Conservation (phyloP, 2,329 filamentous ascomycete species). For the Claviceps digitariae region DNA sequence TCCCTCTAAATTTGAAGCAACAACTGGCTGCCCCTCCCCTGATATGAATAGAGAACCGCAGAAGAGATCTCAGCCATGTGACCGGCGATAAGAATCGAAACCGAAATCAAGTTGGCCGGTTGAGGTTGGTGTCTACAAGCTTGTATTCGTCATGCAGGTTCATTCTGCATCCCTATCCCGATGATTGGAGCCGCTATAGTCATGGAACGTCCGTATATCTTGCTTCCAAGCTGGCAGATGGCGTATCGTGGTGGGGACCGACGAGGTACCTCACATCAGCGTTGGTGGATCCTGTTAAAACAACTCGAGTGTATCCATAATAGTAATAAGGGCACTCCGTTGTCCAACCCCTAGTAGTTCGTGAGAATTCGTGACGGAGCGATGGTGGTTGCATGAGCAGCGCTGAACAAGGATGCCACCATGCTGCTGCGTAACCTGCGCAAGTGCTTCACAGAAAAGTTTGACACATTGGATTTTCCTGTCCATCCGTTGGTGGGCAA, state of each 20-base stretch:
- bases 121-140: slow-evolving; percentile 1
- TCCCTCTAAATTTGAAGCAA: slow-evolving; percentile 8
- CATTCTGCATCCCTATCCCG: slow-evolving; percentile 5
- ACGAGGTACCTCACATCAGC: slow-evolving; percentile 9
- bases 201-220: slow-evolving; percentile 7
- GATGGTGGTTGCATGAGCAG: slow-evolving; percentile 8
- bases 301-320: slow-evolving; percentile 7
- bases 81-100: slow-evolving; percentile 5
- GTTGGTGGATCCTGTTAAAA: slow-evolving; percentile 6
- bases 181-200: slow-evolving; percentile 2
- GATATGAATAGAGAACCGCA: slow-evolving; percentile 2
- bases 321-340: slow-evolving; percentile 1
- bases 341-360: slow-evolving; percentile 6
- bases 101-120: slow-evolving; percentile 1
- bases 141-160: slow-evolving; percentile 5
- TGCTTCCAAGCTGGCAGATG: slow-evolving; percentile 7
- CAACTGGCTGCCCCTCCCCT: slow-evolving; percentile 1
- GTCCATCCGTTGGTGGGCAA: slow-evolving; percentile 3
- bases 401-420: slow-evolving; percentile 8
- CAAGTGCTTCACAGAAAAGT: slow-evolving; percentile 6
- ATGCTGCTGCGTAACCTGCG: slow-evolving; percentile 7
- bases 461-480: slow-evolving; percentile 6
- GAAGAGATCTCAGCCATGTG: slow-evolving; percentile 5
- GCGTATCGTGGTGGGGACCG: slow-evolving; percentile 8
- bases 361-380: slow-evolving; percentile 6